Conservation (phyloP, 2,329 filamentous ascomycete species). For the Trichothecium sympodiale region DNA sequence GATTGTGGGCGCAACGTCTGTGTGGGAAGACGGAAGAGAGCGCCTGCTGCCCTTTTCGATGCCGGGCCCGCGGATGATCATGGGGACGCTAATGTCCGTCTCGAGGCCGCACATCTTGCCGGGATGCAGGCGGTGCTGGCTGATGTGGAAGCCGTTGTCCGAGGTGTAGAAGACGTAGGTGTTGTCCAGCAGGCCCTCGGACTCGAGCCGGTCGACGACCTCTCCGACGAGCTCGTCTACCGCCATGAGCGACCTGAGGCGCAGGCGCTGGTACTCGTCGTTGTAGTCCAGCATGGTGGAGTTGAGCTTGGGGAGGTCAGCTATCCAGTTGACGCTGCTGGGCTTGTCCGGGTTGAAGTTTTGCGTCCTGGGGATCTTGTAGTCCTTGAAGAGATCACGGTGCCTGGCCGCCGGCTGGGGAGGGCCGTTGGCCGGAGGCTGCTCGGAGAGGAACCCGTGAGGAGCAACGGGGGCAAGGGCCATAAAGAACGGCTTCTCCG, state of each 20-base stretch:
- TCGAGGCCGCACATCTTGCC: slow-evolving; percentile 42
- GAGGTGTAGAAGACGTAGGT: slow-evolving; percentile 41
- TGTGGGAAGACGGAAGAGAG: slow-evolving; percentile 34
- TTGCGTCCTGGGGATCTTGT: slow-evolving; percentile 46
- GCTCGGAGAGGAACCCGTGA: slow-evolving; percentile 5
- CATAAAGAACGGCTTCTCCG: slow-evolving; percentile 41
- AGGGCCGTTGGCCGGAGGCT: slow-evolving; percentile 8
- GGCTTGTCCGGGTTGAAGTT: slow-evolving; percentile 50
- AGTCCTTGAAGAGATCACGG: slow-evolving; percentile 44
- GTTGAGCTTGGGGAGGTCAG: slow-evolving; percentile 20
- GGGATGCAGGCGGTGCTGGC: slow-evolving; percentile 38
- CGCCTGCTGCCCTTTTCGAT: slow-evolving; percentile 24
- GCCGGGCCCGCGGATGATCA: slow-evolving; percentile 38
- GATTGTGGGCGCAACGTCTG: slow-evolving; percentile 44
- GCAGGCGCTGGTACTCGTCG: slow-evolving; percentile 26
- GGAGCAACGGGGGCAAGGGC: slow-evolving; percentile 34
- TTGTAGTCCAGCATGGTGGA: slow-evolving; percentile 19
- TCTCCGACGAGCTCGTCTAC: slow-evolving; percentile 33
- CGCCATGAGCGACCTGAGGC: slow-evolving; percentile 28
- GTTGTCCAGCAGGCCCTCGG: slow-evolving; percentile 20
- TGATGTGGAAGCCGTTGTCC: slow-evolving; percentile 43
- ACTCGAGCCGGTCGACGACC: slow-evolving; percentile 20
- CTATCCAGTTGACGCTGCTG: slow-evolving; percentile 32
- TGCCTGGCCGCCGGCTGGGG: slow-evolving; percentile 36
- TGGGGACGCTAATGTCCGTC: slow-evolving; percentile 38